Percentiles rank a stretch among this genome's conserved stretches.
These are phyloP conservation scores for Schwanniomyces polymorphus DNA, from an alignment of 805 yeast genomes.

Conservation along the genomic window DNA sequence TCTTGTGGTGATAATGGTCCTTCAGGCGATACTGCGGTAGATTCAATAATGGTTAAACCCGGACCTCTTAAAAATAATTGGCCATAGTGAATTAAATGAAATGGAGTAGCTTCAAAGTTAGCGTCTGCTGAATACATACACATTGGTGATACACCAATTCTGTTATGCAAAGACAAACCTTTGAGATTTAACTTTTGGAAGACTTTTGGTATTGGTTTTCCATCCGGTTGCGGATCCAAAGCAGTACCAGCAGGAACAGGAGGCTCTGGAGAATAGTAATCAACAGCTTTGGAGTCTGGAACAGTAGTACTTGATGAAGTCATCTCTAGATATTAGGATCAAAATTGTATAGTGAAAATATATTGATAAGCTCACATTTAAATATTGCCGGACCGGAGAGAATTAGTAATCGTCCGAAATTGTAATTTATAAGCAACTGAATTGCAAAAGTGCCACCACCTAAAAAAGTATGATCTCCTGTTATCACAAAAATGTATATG, in stretches of 20 bases:
- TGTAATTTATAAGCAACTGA: too few relatives aligned
- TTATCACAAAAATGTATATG: too few relatives aligned
- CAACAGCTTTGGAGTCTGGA: constrained; percentile 9
- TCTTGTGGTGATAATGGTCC: constrained; percentile 47
- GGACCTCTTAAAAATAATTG: constrained; percentile 48
- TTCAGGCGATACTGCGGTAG: constrained; percentile 37
- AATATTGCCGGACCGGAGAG: too few relatives aligned
- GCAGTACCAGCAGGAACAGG: constrained; percentile 32
- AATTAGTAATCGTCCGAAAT: too few relatives aligned
- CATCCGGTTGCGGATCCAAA: constrained; percentile 11
- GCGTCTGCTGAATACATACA: constrained; percentile 47
- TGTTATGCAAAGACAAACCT: constrained; percentile 42
- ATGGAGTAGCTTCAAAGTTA: constrained; percentile 43
- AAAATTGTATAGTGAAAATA: background rate
- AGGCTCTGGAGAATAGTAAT: constrained; percentile 31
- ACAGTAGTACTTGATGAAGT: background rate
- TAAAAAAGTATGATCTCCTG: too few relatives aligned
- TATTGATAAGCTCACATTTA: too few relatives aligned
- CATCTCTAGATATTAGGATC: background rate
- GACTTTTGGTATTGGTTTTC: constrained; percentile 29
- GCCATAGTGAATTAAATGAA: constrained; percentile 52
- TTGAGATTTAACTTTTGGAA: constrained; percentile 46
- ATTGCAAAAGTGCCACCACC: too few relatives aligned
- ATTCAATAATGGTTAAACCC: constrained; percentile 49
- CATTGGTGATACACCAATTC: constrained; percentile 60